Base-by-base conservation (phyloP, 2,329 filamentous ascomycete genomes). In the Hyphodiscus sp. region DNA sequence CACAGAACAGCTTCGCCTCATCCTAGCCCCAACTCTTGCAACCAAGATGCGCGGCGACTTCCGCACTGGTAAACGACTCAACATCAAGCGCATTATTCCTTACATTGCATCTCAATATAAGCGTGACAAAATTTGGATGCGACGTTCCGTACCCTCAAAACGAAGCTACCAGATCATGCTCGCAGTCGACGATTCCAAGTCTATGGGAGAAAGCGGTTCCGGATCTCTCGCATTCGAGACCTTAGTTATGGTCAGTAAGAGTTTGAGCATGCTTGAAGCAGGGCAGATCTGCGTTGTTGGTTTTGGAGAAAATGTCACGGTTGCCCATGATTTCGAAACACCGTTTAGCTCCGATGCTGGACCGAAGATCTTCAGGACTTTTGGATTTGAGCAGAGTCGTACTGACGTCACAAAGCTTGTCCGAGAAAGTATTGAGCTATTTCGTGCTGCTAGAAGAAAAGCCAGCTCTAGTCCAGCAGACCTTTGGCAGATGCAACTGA, bases 121-220 rank as follows among this genome's bases (percentile, higher is more conserved):
- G 77, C 89, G 94, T 56, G 94, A 99, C 80, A 99, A 99, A 78
- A 99, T 99, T 72, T 99, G 94, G 94, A 95, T 99, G 86, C 87
- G 95, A 15, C 85, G 95, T 52, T 86, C 83, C 33, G 84, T 96
- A 48, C 95, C 95, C 1, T 92, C 86, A 41, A 97, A 97, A 73
- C 87, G 95, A 42, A 87, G 86, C 53, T 99, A 99, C 73, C 95
- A 99, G 71, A 95, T 99, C 70, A 84, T 99, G 75, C 86, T 99
- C 48, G 95, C 94, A 41, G 90, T 99, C 41, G 94, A 99, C 70
- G 94, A 99, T 74, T 92, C 87, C 65, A 89, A 88, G 70, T 91
- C 85, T 56, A 99, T 99, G 94, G 85, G 88, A 16, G 91, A 96
- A 67, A 77, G 77, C 20, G 80, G 82, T 1, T 87, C 87, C 10